Evolutionary conservation across 768 basidiomycete genomes (phyloP), one percentile per base, ranked within the genome.

Genomic region (Psilocybe azurescens): DNA sequence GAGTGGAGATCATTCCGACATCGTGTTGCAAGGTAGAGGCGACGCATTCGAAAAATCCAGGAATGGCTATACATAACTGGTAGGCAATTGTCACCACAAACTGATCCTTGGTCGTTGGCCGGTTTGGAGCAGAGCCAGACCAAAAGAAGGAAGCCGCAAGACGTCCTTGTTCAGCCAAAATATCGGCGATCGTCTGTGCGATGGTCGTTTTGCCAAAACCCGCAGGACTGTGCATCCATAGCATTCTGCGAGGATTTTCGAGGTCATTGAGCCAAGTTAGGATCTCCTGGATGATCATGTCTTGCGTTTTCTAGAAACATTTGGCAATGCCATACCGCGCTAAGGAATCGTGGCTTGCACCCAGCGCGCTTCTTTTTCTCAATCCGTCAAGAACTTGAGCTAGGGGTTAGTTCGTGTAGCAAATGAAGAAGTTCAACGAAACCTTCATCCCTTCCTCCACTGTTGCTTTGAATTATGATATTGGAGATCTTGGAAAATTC

Each of bases 121-220:
- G 52, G 28, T 50, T 9, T 18, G 30, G 16, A 24, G 44, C 41
- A 13, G 32, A 18, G 20, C 59, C 36, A 16, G 53, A 63, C 52
- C 64, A 71, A 64, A 71, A 62, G 44, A 68, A 67, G 29, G 64
- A 59, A 10, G 50, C 62, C 5, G 60, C 64, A 29, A 68, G 60
- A 3, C 38, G 33, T 14, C 60, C 49, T 11, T 56, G 18, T 3
- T 24, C 30, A 10, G 51, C 56, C 2, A 48, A 44, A 18, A 51
- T 18, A 44, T 75, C 70, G 11, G 72, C 66, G 3, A 76, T 62
- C 0, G 75, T 74, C 50, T 78, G 77, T 2, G 68, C 69, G 11
- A 78, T 62, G n/a, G 69, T 63, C 0, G 72, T 61, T 53, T 73
- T 73, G 2, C 73, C 73, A 4, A 65, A 58, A 1, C 72, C 71